These are phyloP conservation scores for Laguncularia racemosa DNA, from an alignment of 345 rosid genomes.

Conservation along the genomic window DNA sequence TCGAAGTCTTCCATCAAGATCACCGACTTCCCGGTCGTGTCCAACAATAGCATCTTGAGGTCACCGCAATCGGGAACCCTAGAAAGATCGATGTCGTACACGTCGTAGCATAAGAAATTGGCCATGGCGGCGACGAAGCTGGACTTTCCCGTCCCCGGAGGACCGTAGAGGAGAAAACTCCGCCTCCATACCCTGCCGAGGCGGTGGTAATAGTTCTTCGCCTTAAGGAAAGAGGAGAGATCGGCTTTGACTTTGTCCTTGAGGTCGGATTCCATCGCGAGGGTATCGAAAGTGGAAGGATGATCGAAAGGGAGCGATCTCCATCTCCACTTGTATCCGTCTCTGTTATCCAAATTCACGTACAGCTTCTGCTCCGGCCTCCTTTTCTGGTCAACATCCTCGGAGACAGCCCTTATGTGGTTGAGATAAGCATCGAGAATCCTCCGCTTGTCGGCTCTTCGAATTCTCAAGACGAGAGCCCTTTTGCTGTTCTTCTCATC, in stretches of 20 bases:
- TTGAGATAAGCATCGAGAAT: slow-evolving; percentile 80
- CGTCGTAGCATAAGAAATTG: slow-evolving; percentile 36
- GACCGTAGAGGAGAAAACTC: slow-evolving; percentile 43
- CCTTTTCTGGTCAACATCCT: slow-evolving; percentile 57
- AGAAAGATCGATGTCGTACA: slow-evolving; percentile 41
- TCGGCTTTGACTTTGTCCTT: slow-evolving; percentile 36
- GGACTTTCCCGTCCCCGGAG: slow-evolving; percentile 48
- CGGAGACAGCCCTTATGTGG: slow-evolving; percentile 72
- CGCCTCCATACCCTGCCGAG: slow-evolving; percentile 52
- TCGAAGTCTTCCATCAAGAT: slow-evolving; percentile 44
- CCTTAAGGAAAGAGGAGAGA: slow-evolving; percentile 37
- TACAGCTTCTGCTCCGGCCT: slow-evolving; percentile 40
- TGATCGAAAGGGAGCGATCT: slow-evolving; percentile 66
- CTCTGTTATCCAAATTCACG: slow-evolving; percentile 34
- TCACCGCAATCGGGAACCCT: slow-evolving; percentile 30
- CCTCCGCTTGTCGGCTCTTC: slow-evolving; percentile 73
- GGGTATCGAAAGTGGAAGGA: slow-evolving; percentile 75
- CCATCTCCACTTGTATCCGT: slow-evolving; percentile 43
- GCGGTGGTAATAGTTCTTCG: slow-evolving; percentile 43
- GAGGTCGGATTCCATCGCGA: slow-evolving; percentile 44
- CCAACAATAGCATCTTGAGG: slow-evolving; percentile 29
- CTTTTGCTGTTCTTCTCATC: slow-evolving; percentile 19
- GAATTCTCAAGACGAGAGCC: slow-evolving; percentile 51
- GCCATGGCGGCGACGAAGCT: slow-evolving; percentile 48
- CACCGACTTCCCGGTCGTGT: slow-evolving; percentile 29